Base-by-base conservation (phyloP, 2,329 filamentous ascomycete genomes). In the Aureobasidium sp. region DNA sequence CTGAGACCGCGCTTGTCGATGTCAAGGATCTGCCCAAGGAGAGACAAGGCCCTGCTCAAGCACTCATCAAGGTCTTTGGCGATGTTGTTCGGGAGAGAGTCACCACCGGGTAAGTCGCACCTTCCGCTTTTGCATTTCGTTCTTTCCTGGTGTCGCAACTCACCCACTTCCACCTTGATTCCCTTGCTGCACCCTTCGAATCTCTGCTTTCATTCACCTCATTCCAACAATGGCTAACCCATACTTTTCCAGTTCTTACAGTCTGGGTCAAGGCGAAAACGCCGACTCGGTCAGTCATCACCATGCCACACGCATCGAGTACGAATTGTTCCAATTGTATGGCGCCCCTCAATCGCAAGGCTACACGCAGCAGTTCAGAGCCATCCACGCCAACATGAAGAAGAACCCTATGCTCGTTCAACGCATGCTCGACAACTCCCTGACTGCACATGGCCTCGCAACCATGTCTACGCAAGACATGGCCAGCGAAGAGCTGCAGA, bases 381-480 rank as follows among this genome's bases (percentile, higher is more conserved):
- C 87, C 48, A 83, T 99, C 67, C 79, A 86, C 53, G 89, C 90
- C 76, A 97, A 97, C 76, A 80, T 97, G 64, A 96, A 96, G 81
- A 87, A 87, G 71, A 99, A 99, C 73, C 77, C 86, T 61, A 86
- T 91, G 67, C 80, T 99, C 48, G 84, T 89, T 58, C 83, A 87
- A 69, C 85, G 88, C 44, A 79, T 99, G 59, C 79, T 97, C n/a
- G 83, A 84, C 65, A 84, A 85, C 58, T 84, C 82, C 36, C 78
- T 97, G 39, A 84, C 87, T 7, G 85, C 93, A 0, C 79, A 87
- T n/a, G 84, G 85, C 62, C 81, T 99, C 49, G 89, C 90, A n/a
- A 84, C 84, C 58, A 97, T 99, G 94, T 87, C 85, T 15, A 85
- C 89, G 1, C 89, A 94, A 70, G 90, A 97, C 70, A 90, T 99